Evolutionary conservation across 2,329 filamentous ascomycete genomes (phyloP), one percentile per base, ranked within the genome.

Genomic region (Pseudogymnoascus sp.): DNA sequence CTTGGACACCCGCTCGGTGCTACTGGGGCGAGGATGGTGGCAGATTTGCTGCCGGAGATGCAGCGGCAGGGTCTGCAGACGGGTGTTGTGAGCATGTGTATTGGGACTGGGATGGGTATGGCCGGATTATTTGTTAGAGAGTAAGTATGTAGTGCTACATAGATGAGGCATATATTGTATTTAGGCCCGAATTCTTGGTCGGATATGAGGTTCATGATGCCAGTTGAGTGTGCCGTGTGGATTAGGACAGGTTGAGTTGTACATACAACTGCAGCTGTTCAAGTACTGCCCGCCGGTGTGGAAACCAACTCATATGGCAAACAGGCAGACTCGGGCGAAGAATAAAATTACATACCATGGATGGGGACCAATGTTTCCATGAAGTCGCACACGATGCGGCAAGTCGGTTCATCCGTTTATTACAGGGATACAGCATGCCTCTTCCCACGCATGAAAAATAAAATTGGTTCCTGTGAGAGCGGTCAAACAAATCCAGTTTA

Each of bases 11-110:
- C 92, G 5, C 79, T 96, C 1, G 92, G 92, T 52, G 92, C 91
- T 30, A 96, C 92, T 4, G 90, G 90, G 33, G 90, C 88, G 28
- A 79, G 92, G 65, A 87, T 95, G 80, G 74, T 91, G 67, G 57
- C 72, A 92, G 65, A 66, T 79, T 67, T 82, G 77, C 71, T 95
- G 75, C 71, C 82, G 73, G 79, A 87, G 76, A 69, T 89, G 83
- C 75, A 83, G 73, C 74, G 89, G 66, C 80, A 79, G 59, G 81
- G 84, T 0, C 79, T 88, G 61, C 80, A 92, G 72, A 77, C 95
- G 55, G 91, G 92, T 65, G 89, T 96, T 45, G 82, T 95, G 60
- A 94, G 88, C 69, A 95, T 96, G 89, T 96, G 92, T 72, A 83
- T 91, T 61, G 88, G 88, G 13, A 90, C 88, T 0, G 86, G 86